A percentile compares a stretch with the other conserved stretches of the same genome.
Conservation (phyloP, 305 asterid species). For the Fraxinus velutina region DNA sequence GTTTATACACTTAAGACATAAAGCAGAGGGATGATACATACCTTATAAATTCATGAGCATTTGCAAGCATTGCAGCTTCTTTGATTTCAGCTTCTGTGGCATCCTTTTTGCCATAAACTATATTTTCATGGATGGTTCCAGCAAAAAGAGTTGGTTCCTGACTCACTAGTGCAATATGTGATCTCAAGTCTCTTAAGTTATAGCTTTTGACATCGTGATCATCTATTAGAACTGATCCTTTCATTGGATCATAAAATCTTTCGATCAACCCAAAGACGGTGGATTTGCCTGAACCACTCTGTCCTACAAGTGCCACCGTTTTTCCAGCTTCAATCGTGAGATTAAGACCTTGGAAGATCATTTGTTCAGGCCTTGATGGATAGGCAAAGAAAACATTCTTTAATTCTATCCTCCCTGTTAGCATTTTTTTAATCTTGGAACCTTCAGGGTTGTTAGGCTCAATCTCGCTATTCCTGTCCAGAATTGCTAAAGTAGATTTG, state of each 20-base stretch:
- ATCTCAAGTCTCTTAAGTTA: conserved; percentile 55
- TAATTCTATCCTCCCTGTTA: conserved; percentile 48
- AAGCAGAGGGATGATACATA: conserved; percentile 5
- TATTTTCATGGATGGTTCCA: conserved; percentile 58
- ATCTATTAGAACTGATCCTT: conserved; percentile 53
- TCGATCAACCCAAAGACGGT: conserved; percentile 62
- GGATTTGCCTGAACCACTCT: conserved; percentile 82
- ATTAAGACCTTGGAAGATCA: conserved; percentile 57
- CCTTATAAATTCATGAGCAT: conserved; percentile 81
- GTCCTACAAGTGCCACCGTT: conserved; percentile 64
- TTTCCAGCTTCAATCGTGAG: conserved; percentile 59
- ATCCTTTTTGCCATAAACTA: conserved; percentile 47
- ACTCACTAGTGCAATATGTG: conserved; percentile 72
- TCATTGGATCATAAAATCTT: conserved; percentile 69
- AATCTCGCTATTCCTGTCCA: conserved; percentile 52
- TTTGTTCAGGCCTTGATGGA: conserved; percentile 67
- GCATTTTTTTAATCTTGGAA: conserved; percentile 21
- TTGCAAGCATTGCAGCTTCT: conserved; percentile 59
- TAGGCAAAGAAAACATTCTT: conserved; percentile 48
- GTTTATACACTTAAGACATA: neutral
- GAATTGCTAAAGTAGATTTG: conserved; percentile 44
- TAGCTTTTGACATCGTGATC: conserved; percentile 51
- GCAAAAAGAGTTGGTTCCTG: conserved; percentile 74
- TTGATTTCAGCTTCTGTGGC: conserved; percentile 61
- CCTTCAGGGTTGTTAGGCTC: conserved; percentile 47